Evolutionary conservation across 2,329 filamentous ascomycete species (phyloP).

Genomic region (Cladosporium velox): DNA sequence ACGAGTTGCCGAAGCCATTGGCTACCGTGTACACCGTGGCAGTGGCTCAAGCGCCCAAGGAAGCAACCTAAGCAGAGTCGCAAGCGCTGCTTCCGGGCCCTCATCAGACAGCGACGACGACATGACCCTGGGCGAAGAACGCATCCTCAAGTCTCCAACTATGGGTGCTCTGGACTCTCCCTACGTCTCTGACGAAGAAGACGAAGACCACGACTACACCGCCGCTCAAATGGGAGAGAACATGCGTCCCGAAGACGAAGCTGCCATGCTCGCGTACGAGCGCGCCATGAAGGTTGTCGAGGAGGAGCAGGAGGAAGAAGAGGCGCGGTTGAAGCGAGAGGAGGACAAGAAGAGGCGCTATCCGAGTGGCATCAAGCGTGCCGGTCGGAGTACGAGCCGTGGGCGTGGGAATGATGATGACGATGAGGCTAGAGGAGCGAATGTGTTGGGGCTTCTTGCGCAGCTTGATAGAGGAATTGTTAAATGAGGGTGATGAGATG

Average conservation of each 20-base stretch:
- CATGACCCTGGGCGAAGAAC: conserved; percentile 21
- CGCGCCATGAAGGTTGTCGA: conserved; percentile 36
- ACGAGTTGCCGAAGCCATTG: conserved; percentile 45
- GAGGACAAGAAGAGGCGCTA: conserved; percentile 22
- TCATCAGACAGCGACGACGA: conserved; percentile 26
- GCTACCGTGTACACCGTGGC: conserved; percentile 28
- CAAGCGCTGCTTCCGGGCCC: conserved; percentile 32
- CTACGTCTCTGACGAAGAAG: conserved; percentile 26
- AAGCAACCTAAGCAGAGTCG: conserved; percentile 29
- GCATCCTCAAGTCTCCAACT: conserved; percentile 38
- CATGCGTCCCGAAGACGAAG: conserved; percentile 39
- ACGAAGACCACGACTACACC: conserved; percentile 33
- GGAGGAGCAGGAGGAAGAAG: conserved; percentile 37
- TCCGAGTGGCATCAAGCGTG: conserved; percentile 22
- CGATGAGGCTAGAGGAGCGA: conserved; percentile 35
- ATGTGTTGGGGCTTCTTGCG: conserved; percentile 37
- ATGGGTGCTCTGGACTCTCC: conserved; percentile 35
- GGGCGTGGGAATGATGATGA: conserved; percentile 28
- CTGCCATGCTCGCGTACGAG: conserved; percentile 37
- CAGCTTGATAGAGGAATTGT: conserved; percentile 37
- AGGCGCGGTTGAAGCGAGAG: conserved; percentile 31
- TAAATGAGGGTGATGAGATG: conserved; percentile 9
- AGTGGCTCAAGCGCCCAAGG: conserved; percentile 23
- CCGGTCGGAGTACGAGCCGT: conserved; percentile 26
- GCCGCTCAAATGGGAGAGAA: conserved; percentile 24